Percentiles rank a stretch among this genome's conserved stretches.
Conservation (phyloP, 331 rosid genomes). For the Stylosanthes scabra region DNA sequence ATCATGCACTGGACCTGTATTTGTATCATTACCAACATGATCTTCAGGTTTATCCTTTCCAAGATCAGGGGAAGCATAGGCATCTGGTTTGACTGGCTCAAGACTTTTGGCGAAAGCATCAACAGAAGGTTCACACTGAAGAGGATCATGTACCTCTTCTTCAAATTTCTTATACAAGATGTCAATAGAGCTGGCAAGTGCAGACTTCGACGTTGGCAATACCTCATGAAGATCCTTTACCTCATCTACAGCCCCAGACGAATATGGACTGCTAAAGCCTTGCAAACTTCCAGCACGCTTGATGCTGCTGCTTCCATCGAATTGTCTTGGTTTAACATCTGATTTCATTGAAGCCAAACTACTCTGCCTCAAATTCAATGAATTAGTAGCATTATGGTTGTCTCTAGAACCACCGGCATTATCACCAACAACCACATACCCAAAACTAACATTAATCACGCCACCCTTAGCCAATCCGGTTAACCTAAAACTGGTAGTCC, state of each 20-base stretch:
- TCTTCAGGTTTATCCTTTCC: constrained; percentile 52
- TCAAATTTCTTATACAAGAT: constrained; percentile 74
- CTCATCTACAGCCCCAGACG: constrained; percentile 53
- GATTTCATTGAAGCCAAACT: constrained; percentile 47
- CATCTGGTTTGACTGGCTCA: constrained; percentile 48
- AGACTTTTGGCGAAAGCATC: constrained; percentile 54
- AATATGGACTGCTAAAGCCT: constrained; percentile 29
- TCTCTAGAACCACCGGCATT: constrained; percentile 49
- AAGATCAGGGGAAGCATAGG: constrained; percentile 44
- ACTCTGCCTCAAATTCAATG: constrained; percentile 51
- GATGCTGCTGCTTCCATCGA: constrained; percentile 55
- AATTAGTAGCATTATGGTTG: constrained; percentile 46
- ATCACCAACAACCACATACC: constrained; percentile 76
- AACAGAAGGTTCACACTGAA: constrained; percentile 37
- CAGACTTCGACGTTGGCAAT: constrained; percentile 64
- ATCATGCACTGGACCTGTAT: constrained; percentile 21
- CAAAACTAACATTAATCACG: constrained; percentile 90
- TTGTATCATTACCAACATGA: constrained; percentile 48
- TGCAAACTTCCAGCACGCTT: constrained; percentile 57
- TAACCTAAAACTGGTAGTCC: constrained; percentile 89
- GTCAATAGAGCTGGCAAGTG: constrained; percentile 76
- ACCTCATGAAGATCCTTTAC: constrained; percentile 90
- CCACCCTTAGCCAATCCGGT: constrained; percentile 88
- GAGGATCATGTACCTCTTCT: constrained; percentile 52
- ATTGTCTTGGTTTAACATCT: constrained; percentile 50